Percentiles rank a stretch among this genome's conserved stretches.
Evolutionary conservation across 805 yeast species (phyloP).

Genomic region (Sungouiozyma ichnusensis): DNA sequence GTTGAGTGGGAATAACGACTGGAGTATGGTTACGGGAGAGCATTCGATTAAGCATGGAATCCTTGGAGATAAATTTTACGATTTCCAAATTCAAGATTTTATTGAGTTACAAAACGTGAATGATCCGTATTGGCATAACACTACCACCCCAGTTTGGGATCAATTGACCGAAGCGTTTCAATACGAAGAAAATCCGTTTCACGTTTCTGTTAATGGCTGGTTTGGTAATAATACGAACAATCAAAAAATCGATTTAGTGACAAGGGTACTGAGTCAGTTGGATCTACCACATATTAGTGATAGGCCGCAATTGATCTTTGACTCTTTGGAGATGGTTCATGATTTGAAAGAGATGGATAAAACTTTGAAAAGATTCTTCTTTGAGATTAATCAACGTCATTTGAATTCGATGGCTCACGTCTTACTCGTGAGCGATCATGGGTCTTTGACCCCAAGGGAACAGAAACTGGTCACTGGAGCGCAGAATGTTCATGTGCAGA

Average conservation of each 20-base stretch:
- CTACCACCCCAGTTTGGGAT: neutral
- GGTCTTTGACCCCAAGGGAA: slow-evolving; percentile 37
- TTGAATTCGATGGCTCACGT: slow-evolving; percentile 59
- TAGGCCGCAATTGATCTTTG: slow-evolving; percentile 71
- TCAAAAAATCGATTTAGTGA: neutral
- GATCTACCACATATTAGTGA: slow-evolving; percentile 38
- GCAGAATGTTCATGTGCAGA: neutral
- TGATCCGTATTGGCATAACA: neutral
- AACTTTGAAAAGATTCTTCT: slow-evolving; percentile 41
- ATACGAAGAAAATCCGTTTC: neutral
- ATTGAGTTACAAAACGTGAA: neutral
- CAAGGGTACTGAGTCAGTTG: slow-evolving; percentile 48
- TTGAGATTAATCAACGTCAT: slow-evolving; percentile 43
- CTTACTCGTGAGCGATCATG: slow-evolving; percentile 80
- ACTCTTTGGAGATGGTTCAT: slow-evolving; percentile 76
- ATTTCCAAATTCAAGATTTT: slow-evolving; percentile 33
- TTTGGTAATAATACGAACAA: neutral
- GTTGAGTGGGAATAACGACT: slow-evolving; percentile 84
- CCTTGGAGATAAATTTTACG: neutral
- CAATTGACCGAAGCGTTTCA: neutral
- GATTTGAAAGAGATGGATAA: slow-evolving; percentile 56
- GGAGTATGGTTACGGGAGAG: slow-evolving; percentile 82
- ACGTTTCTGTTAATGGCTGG: neutral
- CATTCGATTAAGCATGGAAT: slow-evolving; percentile 81
- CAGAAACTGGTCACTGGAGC: neutral